phyloP scores from a whole-genome alignment of 805 yeast species.

The Myxozyma melibiosi region DNA sequence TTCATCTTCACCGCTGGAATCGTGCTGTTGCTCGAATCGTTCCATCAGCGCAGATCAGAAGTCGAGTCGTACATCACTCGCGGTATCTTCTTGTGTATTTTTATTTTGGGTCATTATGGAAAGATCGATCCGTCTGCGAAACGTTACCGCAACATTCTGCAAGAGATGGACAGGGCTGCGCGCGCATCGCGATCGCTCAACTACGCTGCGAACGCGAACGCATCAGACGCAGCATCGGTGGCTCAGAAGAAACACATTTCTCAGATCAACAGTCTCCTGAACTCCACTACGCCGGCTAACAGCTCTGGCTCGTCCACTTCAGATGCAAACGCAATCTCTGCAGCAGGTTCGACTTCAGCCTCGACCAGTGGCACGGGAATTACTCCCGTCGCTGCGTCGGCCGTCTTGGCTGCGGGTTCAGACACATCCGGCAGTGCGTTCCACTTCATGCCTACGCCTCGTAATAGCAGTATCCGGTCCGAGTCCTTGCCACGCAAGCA shows the following conservation, averaged over 20 bases:
- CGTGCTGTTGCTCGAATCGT: constrained; percentile 28
- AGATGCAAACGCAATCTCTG: background rate
- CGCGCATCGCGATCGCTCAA: constrained; percentile 32
- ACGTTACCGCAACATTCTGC: constrained; percentile 30
- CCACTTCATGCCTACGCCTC: constrained; percentile 29
- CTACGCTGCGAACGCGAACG: constrained; percentile 1
- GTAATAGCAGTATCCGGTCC: constrained; percentile 21
- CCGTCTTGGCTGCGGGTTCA: constrained; percentile 6
- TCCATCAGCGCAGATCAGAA: constrained; percentile 33
- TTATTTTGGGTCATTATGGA: constrained; percentile 32
- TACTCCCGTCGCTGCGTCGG: constrained; percentile 10
- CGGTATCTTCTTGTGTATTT: constrained; percentile 31
- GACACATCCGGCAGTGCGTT: constrained; percentile 10
- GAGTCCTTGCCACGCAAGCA: constrained; percentile 20
- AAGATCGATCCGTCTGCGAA: constrained; percentile 34
- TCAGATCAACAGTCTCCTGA: constrained; percentile 30
- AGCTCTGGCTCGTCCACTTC: background rate
- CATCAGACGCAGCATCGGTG: constrained; percentile 4
- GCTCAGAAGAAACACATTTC: constrained; percentile 20
- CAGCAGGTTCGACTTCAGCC: constrained; percentile 3
- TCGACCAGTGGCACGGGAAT: constrained; percentile 3
- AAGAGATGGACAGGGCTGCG: constrained; percentile 34
- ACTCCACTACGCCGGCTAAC: background rate
- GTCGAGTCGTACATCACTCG: constrained; percentile 33
- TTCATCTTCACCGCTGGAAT: constrained; percentile 33